Base-by-base conservation (phyloP, 176 grass and related monocot genomes). In the Rhynchospora pubera region DNA sequence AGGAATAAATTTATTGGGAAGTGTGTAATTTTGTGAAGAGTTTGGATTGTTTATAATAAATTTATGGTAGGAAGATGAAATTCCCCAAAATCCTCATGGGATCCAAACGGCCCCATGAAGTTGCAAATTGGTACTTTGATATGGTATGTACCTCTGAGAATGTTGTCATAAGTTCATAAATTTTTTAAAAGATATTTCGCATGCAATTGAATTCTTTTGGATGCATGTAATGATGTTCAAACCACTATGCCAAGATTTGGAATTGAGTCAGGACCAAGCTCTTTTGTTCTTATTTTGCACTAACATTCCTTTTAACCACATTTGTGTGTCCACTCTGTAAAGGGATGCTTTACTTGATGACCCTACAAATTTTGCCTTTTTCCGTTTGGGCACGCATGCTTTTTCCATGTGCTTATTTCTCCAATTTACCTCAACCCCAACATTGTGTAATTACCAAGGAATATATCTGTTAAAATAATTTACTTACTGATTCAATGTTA, bases 301-400 rank as follows among this genome's bases (percentile, higher is more conserved):
- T 56, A 32, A 77, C 50, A 77, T 56, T 77, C 50, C 71, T 77
- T 52, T 34, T 16, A 77, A 77, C 21, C 13, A 1, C 48, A 77
- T 77, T 34, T 56, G 3, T 77, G 24, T 24, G 50, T 52, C 7
- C 24, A 16, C 10, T 77, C 50, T 77, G 72, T 77, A 34, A 77
- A 77, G 72, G 30, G 72, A 53, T 53, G 72, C 72, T 77, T 77
- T 77, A 53, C 50, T 77, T 56, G 24, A 55, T 34, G 72, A 18
- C 50, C 72, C 72, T 34, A 77, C 72, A 77, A 56, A 55, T 28
- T 75, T 77, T 56, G 48, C 23, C 24, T 55, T 56, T 55, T 77
- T 32, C 72, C 50, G 32, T 77, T 77, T 34, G 72, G 13, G 23
- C 24, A 77, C 13, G 47, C 72, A 16, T 56, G 72, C 48, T 76